Conservation (phyloP, 805 yeast species). For the Candida namnaoensis region DNA sequence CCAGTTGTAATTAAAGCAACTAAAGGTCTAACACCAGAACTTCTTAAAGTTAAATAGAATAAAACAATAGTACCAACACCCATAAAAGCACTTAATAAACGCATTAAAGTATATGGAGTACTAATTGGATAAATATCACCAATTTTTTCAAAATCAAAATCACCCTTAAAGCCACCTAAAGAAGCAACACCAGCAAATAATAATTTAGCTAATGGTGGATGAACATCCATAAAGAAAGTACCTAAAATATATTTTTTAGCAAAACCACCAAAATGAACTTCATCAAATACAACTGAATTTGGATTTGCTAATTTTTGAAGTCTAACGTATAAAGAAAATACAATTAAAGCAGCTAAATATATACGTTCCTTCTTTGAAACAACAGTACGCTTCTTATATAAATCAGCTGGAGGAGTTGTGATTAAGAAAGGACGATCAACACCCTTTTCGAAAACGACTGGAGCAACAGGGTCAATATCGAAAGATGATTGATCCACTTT, state of each 20-base stretch:
- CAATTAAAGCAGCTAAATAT: conserved; percentile 32
- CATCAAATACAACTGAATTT: conserved; percentile 82
- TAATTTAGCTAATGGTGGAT: conserved; percentile 77
- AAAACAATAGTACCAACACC: conserved; percentile 64
- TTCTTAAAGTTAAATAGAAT: conserved; percentile 58
- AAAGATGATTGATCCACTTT: background rate
- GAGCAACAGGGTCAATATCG: conserved; percentile 28
- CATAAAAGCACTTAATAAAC: conserved; percentile 57
- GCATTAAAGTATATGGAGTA: conserved; percentile 60
- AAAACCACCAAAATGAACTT: conserved; percentile 95
- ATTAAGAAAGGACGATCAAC: conserved; percentile 43
- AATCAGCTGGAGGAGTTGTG: conserved; percentile 36
- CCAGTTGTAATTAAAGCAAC: conserved; percentile 51
- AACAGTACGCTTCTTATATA: conserved; percentile 32
- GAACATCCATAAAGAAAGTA: conserved; percentile 61
- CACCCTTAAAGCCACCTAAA: conserved; percentile 65
- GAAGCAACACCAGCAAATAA: conserved; percentile 63
- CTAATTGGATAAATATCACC: conserved; percentile 52
- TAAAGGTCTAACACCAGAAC: conserved; percentile 61
- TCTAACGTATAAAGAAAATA: conserved; percentile 51
- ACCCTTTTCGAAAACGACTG: conserved; percentile 42
- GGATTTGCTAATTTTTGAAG: conserved; percentile 57
- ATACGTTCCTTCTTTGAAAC: conserved; percentile 28
- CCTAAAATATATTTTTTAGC: conserved; percentile 73
- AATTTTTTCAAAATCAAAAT: conserved; percentile 56